Evolutionary conservation across 768 basidiomycete genomes (phyloP).

Genomic region (Macrolepiota fuliginosa): DNA sequence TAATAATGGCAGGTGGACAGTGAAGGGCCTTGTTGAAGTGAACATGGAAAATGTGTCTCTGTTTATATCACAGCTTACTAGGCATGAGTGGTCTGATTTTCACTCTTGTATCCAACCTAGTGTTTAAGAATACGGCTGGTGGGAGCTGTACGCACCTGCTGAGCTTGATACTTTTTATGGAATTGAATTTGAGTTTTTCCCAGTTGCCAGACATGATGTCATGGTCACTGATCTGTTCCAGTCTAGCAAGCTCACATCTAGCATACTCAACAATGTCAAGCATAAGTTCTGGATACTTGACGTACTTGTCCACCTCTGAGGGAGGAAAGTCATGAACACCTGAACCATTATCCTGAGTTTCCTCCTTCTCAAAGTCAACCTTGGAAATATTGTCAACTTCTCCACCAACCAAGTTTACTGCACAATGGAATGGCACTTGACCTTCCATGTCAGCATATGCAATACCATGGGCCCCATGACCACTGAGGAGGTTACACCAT

Average conservation of each 20-base stretch:
- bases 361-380: conserved; percentile 56
- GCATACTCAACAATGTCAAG: conserved; percentile 66
- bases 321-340: conserved; percentile 71
- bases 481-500: too few relatives aligned
- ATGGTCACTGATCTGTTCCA: conserved; percentile 53
- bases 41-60: too few relatives aligned
- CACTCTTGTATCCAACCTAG: too few relatives aligned
- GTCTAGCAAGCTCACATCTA: conserved; percentile 65
- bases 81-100: too few relatives aligned
- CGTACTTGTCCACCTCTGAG: conserved; percentile 60
- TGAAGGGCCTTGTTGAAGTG: too few relatives aligned
- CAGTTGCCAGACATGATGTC: conserved; percentile 39
- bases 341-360: conserved; percentile 60
- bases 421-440: too few relatives aligned
- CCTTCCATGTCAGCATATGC: too few relatives aligned
- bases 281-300: conserved; percentile 76
- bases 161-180: conserved; percentile 2
- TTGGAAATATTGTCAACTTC: conserved; percentile 59
- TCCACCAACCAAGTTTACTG: conserved; percentile 42
- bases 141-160: too few relatives aligned
- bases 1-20: too few relatives aligned
- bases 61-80: too few relatives aligned
- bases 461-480: too few relatives aligned
- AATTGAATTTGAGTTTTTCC: conserved; percentile 37
- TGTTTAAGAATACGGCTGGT: too few relatives aligned